A percentile compares a stretch with the other conserved stretches of the same genome.
Evolutionary conservation across 768 basidiomycete genomes (phyloP).

Genomic region (Mycena albidolilacea): DNA sequence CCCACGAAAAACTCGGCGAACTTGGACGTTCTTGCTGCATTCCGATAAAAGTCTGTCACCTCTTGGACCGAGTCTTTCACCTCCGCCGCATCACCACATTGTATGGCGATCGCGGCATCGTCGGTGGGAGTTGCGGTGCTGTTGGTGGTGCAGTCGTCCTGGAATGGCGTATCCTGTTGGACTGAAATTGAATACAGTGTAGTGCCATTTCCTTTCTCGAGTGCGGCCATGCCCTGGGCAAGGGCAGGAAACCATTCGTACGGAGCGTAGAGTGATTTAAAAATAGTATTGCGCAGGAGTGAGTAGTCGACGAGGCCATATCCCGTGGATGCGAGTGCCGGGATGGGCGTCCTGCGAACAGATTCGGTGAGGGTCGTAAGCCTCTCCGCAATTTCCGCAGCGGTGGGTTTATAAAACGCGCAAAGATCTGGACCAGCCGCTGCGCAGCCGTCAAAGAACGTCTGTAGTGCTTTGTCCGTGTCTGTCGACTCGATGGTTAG

Average conservation of each 20-base stretch:
- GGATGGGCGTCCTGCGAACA: conserved; percentile 41
- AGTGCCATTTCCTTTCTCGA: conserved; percentile 45
- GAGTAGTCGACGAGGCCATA: conserved; percentile 47
- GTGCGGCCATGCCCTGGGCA: conserved; percentile 43
- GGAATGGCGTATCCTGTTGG: neutral
- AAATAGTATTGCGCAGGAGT: conserved; percentile 41
- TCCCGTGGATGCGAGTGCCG: conserved; percentile 33
- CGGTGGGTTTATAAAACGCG: conserved; percentile 44
- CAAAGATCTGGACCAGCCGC: conserved; percentile 44
- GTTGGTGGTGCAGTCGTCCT: conserved; percentile 22
- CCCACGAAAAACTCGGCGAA: conserved; percentile 40
- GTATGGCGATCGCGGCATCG: conserved; percentile 24
- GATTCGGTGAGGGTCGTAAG: conserved; percentile 38
- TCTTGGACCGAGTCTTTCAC: conserved; percentile 37
- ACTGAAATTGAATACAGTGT: conserved; percentile 33
- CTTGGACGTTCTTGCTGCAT: conserved; percentile 29
- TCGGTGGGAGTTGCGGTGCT: conserved; percentile 16
- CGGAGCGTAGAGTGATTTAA: conserved; percentile 43
- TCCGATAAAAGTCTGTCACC: conserved; percentile 30
- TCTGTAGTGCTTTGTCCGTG: conserved; percentile 43
- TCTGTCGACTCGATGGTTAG: conserved; percentile 43
- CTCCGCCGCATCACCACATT: conserved; percentile 42
- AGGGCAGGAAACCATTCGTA: conserved; percentile 37
- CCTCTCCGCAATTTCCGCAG: conserved; percentile 37
- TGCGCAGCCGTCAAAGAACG: conserved; percentile 43